A percentile compares a stretch with the other conserved stretches of the same genome.
phyloP scores from a whole-genome alignment of 371 early-diverging fungal species.

The Capniomyces stellatus region DNA sequence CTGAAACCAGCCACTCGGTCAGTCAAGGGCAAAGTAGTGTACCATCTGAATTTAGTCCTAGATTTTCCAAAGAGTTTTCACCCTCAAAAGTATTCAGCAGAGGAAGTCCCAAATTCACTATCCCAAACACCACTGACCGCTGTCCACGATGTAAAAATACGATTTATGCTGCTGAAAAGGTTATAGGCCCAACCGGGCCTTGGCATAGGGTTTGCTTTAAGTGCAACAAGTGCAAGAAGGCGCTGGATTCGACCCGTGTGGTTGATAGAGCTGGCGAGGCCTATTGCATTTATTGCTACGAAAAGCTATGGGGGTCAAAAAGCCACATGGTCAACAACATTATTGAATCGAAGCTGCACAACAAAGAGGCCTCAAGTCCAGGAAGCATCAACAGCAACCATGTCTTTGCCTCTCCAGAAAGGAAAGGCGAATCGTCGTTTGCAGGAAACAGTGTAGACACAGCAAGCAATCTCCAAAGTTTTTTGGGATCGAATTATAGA shows the following conservation, averaged over 20 bases:
- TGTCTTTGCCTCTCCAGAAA: too few species aligned
- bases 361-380: background rate
- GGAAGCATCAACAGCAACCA: background rate
- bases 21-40: background rate
- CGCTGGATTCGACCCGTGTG: conserved; percentile 23
- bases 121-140: conserved; percentile 20
- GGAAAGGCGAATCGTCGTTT: too few species aligned
- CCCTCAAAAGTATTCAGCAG: conserved; percentile 22
- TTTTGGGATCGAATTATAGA: too few species aligned
- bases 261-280: conserved; percentile 30
- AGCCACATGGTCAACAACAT: conserved; percentile 18
- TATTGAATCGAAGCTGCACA: background rate
- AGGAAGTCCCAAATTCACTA: conserved; percentile 10
- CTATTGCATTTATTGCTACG: conserved; percentile 26
- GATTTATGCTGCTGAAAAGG: conserved; percentile 36
- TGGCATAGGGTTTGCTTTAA: conserved; percentile 29
- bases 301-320: conserved; percentile 26
- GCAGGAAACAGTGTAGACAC: too few species aligned
- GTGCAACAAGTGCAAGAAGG: conserved; percentile 26
- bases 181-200: conserved; percentile 24
- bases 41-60: background rate
- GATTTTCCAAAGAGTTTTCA: conserved; percentile 3
- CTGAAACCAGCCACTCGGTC: background rate
- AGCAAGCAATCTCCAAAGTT: too few species aligned
- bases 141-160: conserved; percentile 37